phyloP scores from a whole-genome alignment of 345 rosid genomes.

The Cochlearia excelsa region DNA sequence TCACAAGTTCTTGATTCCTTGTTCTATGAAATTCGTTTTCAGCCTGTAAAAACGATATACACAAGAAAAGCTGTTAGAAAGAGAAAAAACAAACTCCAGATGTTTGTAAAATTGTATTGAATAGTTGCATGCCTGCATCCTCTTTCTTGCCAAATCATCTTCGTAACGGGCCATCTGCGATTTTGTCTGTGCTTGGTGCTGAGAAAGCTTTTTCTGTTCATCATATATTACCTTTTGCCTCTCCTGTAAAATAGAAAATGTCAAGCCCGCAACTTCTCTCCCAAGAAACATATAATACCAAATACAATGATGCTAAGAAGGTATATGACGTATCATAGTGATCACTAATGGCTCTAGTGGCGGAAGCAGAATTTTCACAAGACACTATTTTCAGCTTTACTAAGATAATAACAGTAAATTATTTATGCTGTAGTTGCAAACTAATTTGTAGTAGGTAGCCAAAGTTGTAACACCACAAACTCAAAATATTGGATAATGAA shows the following conservation, averaged over 20 bases:
- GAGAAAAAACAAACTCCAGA: constrained; percentile 7
- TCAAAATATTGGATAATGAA: not conserved
- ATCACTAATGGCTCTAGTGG: constrained; percentile 12
- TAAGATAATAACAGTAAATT: not conserved
- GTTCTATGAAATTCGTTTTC: constrained; percentile 84
- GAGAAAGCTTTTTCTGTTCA: constrained; percentile 85
- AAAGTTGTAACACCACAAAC: constrained; percentile 4
- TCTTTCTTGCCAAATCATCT: constrained; percentile 92
- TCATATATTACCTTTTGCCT: constrained; percentile 83
- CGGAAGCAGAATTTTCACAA: constrained; percentile 8
- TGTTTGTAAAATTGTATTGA: not conserved
- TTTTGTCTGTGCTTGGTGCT: constrained; percentile 93
- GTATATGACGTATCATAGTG: constrained; percentile 9
- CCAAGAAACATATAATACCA: constrained; percentile 4
- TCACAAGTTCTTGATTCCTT: constrained; percentile 95
- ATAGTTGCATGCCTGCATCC: constrained; percentile 79
- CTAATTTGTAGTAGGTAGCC: not conserved
- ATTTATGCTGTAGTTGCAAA: not conserved
- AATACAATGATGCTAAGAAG: constrained; percentile 12
- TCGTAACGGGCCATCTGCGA: constrained; percentile 98
- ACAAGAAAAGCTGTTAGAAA: constrained; percentile 13
- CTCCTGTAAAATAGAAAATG: constrained; percentile 56
- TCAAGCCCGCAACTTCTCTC: constrained; percentile 19
- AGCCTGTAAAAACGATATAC: constrained; percentile 47
- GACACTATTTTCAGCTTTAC: constrained; percentile 7